Base-by-base conservation (phyloP, 345 rosid genomes). In the Euclidium syriacum region DNA sequence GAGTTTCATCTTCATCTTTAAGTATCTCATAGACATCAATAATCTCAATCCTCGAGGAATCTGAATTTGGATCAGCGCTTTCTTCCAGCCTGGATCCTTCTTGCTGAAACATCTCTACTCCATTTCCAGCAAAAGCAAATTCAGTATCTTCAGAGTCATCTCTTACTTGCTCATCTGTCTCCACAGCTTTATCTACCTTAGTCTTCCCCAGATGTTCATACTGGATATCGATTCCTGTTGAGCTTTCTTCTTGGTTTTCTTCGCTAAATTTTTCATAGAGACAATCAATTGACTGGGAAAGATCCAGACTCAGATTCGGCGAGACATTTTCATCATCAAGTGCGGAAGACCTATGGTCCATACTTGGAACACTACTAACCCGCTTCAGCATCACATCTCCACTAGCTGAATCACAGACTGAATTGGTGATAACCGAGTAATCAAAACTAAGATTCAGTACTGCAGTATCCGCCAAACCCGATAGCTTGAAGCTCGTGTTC, bases 401-500 rank as follows among this genome's bases (percentile, higher is more conserved):
- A 52, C 65, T 57, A 39, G 25, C 44, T 30, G 73, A 46, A 51
- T 71, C 66, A 39, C 69, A 70, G 35, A 69, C 71, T 9, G 84
- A 44, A 61, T 66, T 81, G 18, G 35, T 55, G 35, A 70, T 56
- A 49, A 79, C 22, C 1, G 76, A 80, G 79, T 74, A 91, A 54
- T 88, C 81, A 34, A 88, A 83, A 72, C 91, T 81, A 66, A 91
- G 78, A 61, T 81, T 88, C 56, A 88, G 75, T 48, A 76, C 67
- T 6, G 95, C 96, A 30, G 84, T 83, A 57, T 75, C 76, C 23
- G 88, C 88, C 77, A 72, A 52, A 25, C 82, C 90, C 3, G 78
- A 67, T 43, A 91, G 81, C 73, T 83, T 80, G 35, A 85, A 86
- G 77, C 85, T 81, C 2, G 86, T 91, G 10, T 73, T 79, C 95